These are phyloP conservation scores for Dactylellina haptotyla DNA, from an alignment of 2,329 filamentous ascomycete species.

Conservation along the genomic window DNA sequence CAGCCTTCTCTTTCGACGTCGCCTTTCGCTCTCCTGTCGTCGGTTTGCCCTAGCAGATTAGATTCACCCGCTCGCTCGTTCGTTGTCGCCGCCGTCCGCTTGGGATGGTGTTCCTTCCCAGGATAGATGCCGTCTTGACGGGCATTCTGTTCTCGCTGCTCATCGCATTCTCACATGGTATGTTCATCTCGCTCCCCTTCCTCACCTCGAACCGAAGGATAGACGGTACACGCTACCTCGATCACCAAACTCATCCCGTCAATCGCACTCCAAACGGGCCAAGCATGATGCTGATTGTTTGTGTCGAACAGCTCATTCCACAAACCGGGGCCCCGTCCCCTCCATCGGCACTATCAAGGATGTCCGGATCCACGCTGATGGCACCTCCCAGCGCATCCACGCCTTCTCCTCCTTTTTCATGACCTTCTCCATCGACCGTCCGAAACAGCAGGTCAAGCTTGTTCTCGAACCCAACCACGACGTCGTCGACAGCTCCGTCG, in stretches of 20 bases:
- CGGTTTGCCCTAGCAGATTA: neutral
- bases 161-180: constrained; percentile 47
- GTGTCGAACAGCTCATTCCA: constrained; percentile 71
- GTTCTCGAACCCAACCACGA: constrained; percentile 90
- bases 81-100: constrained; percentile 15
- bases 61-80: neutral
- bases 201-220: neutral
- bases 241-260: constrained; percentile 8
- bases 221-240: constrained; percentile 20
- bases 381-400: constrained; percentile 76
- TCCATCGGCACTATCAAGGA: constrained; percentile 78
- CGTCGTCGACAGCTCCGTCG: constrained; percentile 79
- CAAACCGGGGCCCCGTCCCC: constrained; percentile 78
- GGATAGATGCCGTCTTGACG: constrained; percentile 49
- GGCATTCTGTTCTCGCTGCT: constrained; percentile 47
- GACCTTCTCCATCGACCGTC: constrained; percentile 77
- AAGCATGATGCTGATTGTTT: constrained; percentile 18
- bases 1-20: neutral
- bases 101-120: constrained; percentile 52
- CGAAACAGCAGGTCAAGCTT: constrained; percentile 77
- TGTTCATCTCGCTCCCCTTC: constrained; percentile 8
- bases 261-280: constrained; percentile 12
- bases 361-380: constrained; percentile 76
- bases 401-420: constrained; percentile 86
- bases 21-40: neutral